These are phyloP conservation scores for Candida germanica DNA, from an alignment of 805 yeast species.

Conservation along the genomic window DNA sequence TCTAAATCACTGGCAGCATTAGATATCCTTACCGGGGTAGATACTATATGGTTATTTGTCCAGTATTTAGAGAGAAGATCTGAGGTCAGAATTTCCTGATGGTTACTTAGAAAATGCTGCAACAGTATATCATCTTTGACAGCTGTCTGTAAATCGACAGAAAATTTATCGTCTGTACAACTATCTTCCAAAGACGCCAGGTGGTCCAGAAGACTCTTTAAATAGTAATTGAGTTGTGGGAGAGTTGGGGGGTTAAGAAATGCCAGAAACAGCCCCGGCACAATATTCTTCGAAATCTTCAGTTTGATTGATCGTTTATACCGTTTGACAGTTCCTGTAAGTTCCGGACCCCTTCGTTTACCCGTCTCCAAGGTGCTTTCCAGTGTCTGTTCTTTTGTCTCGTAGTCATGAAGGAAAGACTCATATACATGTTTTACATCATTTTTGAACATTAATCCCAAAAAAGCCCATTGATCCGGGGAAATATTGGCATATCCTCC, in stretches of 20 bases:
- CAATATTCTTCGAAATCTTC: slow-evolving; percentile 47
- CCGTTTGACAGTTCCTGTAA: slow-evolving; percentile 45
- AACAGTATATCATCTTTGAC: background rate
- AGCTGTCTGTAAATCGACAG: background rate
- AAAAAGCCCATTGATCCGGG: background rate
- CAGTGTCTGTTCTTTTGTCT: background rate
- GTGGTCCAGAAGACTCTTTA: slow-evolving; percentile 2
- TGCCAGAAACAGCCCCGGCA: slow-evolving; percentile 10
- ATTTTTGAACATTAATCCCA: background rate
- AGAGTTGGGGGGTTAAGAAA: background rate
- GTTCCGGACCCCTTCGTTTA: slow-evolving; percentile 27
- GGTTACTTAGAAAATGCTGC: background rate
- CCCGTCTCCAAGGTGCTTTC: slow-evolving; percentile 1
- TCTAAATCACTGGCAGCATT: background rate
- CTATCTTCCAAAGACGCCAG: slow-evolving; percentile 1
- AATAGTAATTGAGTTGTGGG: slow-evolving; percentile 5
- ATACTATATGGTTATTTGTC: background rate
- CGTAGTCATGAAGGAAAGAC: background rate
- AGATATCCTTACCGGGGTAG: background rate
- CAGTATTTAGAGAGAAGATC: background rate
- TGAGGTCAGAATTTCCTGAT: background rate
- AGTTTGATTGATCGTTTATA: slow-evolving; percentile 44
- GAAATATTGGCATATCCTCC: slow-evolving; percentile 1
- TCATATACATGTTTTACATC: slow-evolving; percentile 2
- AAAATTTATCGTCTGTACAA: background rate